Conservation (phyloP, 768 basidiomycete species). For the Kwoniella newhampshirensis region DNA sequence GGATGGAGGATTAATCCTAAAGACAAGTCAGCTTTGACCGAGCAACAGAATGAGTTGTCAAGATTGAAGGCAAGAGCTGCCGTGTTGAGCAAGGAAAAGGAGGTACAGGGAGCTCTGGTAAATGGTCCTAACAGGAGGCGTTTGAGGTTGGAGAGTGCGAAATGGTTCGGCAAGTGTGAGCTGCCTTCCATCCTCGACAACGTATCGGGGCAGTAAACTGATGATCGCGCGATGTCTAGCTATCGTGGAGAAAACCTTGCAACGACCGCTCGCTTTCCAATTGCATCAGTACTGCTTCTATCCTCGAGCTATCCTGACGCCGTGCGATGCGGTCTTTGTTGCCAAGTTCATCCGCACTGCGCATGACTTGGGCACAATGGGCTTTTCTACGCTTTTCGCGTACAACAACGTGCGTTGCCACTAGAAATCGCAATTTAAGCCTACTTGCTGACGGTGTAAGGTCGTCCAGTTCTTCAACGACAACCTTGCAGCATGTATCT, state of each 20-base stretch:
- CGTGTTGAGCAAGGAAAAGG: conserved; percentile 34
- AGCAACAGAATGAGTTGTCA: conserved; percentile 30
- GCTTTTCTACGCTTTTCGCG: conserved; percentile 79
- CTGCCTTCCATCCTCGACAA: background rate
- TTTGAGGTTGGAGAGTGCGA: conserved; percentile 33
- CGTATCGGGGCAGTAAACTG: background rate
- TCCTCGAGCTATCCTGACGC: conserved; percentile 87
- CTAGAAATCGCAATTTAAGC: background rate
- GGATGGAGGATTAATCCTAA: conserved; percentile 27
- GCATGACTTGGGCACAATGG: conserved; percentile 82
- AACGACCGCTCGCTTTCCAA: conserved; percentile 23
- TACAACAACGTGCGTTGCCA: conserved; percentile 72
- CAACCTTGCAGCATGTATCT: conserved; percentile 77
- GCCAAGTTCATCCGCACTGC: conserved; percentile 84
- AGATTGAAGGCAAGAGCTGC: conserved; percentile 35
- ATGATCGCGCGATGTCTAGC: conserved; percentile 16
- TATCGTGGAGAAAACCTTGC: conserved; percentile 28
- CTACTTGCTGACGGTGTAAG: background rate
- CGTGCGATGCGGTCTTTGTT: conserved; percentile 94
- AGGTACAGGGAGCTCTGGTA: conserved; percentile 33
- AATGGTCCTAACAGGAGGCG: conserved; percentile 29
- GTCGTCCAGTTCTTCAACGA: conserved; percentile 73
- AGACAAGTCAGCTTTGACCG: conserved; percentile 13
- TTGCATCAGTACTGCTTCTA: conserved; percentile 81
- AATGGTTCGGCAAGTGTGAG: conserved; percentile 50